These are phyloP conservation scores for Vickermania spadyakhi DNA, from an alignment of 208 protist genomes.

Conservation along the genomic window DNA sequence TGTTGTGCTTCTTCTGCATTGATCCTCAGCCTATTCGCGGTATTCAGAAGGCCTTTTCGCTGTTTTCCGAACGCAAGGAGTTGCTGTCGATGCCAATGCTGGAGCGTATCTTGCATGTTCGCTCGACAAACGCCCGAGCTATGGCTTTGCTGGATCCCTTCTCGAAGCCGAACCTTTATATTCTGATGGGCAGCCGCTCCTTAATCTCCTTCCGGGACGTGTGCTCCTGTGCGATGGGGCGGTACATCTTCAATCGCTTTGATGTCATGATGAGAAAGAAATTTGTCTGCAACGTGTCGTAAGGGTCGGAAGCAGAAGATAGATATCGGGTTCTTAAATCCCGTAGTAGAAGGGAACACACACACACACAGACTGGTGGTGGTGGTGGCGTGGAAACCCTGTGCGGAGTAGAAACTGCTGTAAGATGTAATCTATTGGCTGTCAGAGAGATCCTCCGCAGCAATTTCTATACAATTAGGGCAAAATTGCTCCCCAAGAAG, in stretches of 20 bases:
- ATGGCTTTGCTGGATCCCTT: constrained; percentile 54
- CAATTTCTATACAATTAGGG: too few relatives aligned
- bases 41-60: constrained; percentile 73
- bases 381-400: too few relatives aligned
- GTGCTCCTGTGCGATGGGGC: constrained; percentile 51
- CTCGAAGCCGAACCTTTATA: constrained; percentile 33
- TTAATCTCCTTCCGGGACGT: constrained; percentile 47
- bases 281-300: constrained; percentile 38
- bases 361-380: too few relatives aligned
- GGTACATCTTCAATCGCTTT: constrained; percentile 71
- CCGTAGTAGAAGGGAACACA: too few relatives aligned
- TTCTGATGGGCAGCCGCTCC: constrained; percentile 27
- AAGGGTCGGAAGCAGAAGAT: too few relatives aligned
- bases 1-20: constrained; percentile 69
- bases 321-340: too few relatives aligned
- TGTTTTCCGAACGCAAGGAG: constrained; percentile 27
- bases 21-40: constrained; percentile 76
- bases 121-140: constrained; percentile 37
- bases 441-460: too few relatives aligned
- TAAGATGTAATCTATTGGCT: too few relatives aligned
- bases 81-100: constrained; percentile 20
- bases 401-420: too few relatives aligned
- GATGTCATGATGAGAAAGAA: constrained; percentile 52
- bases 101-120: constrained; percentile 42
- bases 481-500: too few relatives aligned